A percentile compares a stretch with the other conserved stretches of the same genome.
These are phyloP conservation scores for Rhodotorula babjevae DNA, from an alignment of 768 basidiomycete genomes.

Conservation along the genomic window DNA sequence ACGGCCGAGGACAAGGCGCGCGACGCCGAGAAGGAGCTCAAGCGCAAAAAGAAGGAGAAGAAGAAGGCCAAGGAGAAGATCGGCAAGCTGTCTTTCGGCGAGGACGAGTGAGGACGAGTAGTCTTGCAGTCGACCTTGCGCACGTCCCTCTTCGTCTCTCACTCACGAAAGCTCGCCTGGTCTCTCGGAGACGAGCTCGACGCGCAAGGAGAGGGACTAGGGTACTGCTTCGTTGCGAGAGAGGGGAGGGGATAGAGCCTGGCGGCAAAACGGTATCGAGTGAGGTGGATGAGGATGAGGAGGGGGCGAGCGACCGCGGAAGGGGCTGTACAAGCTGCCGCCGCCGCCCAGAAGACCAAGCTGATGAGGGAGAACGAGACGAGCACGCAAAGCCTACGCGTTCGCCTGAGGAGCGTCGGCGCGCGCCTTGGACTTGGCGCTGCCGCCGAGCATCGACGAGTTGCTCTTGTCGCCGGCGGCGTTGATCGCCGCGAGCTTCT, in stretches of 20 bases:
- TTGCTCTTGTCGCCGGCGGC: not conserved
- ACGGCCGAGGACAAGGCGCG: not conserved
- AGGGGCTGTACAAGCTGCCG: too few relatives aligned
- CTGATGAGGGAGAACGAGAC: not conserved
- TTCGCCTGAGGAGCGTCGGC: not conserved
- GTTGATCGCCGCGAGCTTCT: not conserved
- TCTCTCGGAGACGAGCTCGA: too few relatives aligned
- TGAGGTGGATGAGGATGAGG: too few relatives aligned
- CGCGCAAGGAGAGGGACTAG: too few relatives aligned
- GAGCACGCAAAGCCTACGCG: not conserved
- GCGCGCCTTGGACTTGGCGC: not conserved
- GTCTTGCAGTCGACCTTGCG: too few relatives aligned
- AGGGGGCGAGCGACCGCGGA: too few relatives aligned
- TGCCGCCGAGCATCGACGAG: not conserved
- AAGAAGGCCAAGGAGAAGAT: conserved; percentile 11
- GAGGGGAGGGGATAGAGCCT: too few relatives aligned
- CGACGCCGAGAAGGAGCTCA: not conserved
- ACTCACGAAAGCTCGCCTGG: too few relatives aligned
- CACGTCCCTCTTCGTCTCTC: not conserved
- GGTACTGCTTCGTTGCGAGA: too few relatives aligned
- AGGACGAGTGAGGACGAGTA: conserved; percentile 8
- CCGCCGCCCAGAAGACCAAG: not conserved
- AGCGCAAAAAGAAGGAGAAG: conserved; percentile 4
- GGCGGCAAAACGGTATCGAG: too few relatives aligned
- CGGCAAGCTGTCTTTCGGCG: not conserved